These are phyloP conservation scores for Debaryomyces psychrophilus DNA, from an alignment of 1,139 yeast species.

Conservation along the genomic window DNA sequence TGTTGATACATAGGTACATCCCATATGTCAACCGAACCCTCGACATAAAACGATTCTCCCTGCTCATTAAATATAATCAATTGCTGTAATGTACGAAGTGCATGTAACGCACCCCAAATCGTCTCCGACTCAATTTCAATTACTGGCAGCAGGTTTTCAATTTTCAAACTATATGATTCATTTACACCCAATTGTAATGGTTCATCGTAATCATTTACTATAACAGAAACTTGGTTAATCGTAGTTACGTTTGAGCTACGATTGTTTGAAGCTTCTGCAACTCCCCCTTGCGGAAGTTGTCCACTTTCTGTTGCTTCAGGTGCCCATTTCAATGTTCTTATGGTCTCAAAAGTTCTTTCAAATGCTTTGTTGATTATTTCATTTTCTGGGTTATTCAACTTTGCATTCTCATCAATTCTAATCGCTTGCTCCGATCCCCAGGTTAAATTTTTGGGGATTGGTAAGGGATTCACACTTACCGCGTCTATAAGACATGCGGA, in stretches of 20 bases:
- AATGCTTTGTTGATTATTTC: too few relatives aligned
- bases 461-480: conserved; percentile 8
- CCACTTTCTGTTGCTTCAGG: too few relatives aligned
- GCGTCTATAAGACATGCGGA: too few relatives aligned
- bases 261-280: too few relatives aligned
- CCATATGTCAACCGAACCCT: conserved; percentile 36
- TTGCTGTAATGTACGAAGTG: conserved; percentile 49
- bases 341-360: too few relatives aligned
- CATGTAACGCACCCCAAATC: conserved; percentile 51
- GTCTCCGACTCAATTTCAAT: conserved; percentile 37
- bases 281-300: too few relatives aligned
- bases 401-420: too few relatives aligned
- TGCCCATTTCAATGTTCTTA: too few relatives aligned
- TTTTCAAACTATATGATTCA: conserved; percentile 39
- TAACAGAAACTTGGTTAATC: conserved; percentile 13
- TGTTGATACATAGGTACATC: conserved; percentile 48
- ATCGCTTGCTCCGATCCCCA: conserved; percentile 4
- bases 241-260: too few relatives aligned
- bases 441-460: conserved; percentile 6
- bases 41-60: conserved; percentile 29
- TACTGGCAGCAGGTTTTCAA: conserved; percentile 12
- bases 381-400: too few relatives aligned
- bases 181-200: conserved; percentile 45
- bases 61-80: conserved; percentile 32
- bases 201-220: conserved; percentile 29